Conservation (phyloP, 2,329 filamentous ascomycete genomes). For the Neofusicoccum umdonicola region DNA sequence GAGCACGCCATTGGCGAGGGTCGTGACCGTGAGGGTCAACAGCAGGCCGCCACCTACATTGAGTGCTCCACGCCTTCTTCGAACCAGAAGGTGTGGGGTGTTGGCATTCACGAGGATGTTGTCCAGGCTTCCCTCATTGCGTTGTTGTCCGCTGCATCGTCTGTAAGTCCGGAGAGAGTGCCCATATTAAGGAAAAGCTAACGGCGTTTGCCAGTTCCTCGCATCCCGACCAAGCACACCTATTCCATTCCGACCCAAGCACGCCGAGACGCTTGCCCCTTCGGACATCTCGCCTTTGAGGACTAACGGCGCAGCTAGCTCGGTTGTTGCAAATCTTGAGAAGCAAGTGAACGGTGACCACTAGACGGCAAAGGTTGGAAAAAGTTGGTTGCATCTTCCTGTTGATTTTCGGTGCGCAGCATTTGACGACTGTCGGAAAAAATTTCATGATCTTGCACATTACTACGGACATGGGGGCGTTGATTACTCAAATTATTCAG, state of each 20-base stretch:
- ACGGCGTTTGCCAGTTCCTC: conserved; percentile 59
- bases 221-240: conserved; percentile 68
- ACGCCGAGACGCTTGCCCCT: conserved; percentile 39
- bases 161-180: conserved; percentile 57
- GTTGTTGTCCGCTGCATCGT: conserved; percentile 78
- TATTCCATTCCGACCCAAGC: conserved; percentile 58
- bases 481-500: not conserved
- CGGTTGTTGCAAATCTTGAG: conserved; percentile 17
- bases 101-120: conserved; percentile 89
- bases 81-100: conserved; percentile 78
- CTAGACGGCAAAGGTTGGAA: not conserved
- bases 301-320: not conserved
- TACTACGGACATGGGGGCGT: conserved; percentile 1
- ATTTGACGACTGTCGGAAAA: not conserved
- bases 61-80: conserved; percentile 72
- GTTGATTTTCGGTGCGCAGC: not conserved
- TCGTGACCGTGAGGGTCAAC: conserved; percentile 84
- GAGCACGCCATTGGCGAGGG: conserved; percentile 87
- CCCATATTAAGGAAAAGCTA: conserved; percentile 2
- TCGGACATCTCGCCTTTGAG: conserved; percentile 26
- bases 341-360: conserved; percentile 16
- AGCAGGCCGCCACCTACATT: conserved; percentile 94
- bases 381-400: conserved; percentile 11
- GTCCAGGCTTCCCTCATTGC: conserved; percentile 87
- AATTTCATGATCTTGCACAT: conserved; percentile 3